A percentile compares a stretch with the other conserved stretches of the same genome.
These are phyloP conservation scores for Closterium sp. DNA, from an alignment of 139 green algal genomes.

Conservation along the genomic window DNA sequence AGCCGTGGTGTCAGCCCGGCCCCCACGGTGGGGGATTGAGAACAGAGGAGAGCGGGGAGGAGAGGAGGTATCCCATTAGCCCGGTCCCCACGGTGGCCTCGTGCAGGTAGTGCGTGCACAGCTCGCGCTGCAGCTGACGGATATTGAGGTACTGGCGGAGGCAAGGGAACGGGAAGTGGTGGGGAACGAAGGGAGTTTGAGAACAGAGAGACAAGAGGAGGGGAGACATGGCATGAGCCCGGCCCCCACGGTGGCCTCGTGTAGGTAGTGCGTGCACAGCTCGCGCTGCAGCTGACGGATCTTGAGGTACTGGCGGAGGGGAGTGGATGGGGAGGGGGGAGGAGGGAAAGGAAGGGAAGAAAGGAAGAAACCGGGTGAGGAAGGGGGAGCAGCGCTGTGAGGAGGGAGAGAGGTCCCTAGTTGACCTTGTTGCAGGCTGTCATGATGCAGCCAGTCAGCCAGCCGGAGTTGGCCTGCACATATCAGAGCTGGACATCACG, in stretches of 20 bases:
- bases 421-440: neutral
- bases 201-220: neutral
- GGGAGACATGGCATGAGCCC: conserved; percentile 60
- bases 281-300: conserved; percentile 59
- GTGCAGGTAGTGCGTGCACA: conserved; percentile 96
- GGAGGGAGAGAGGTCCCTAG: neutral
- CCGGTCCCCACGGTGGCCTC: conserved; percentile 89
- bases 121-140: conserved; percentile 75
- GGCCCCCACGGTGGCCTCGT: conserved; percentile 89
- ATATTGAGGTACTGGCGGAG: conserved; percentile 71
- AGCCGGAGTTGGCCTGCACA: neutral
- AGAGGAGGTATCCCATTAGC: conserved; percentile 46
- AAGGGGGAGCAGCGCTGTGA: neutral
- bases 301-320: conserved; percentile 63
- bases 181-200: too few relatives aligned
- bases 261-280: conserved; percentile 95
- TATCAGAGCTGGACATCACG: neutral
- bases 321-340: too few relatives aligned
- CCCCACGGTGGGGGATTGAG: too few relatives aligned
- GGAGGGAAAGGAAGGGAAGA: too few relatives aligned
- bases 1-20: too few relatives aligned
- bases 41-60: too few relatives aligned
- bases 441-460: too few relatives aligned
- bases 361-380: too few relatives aligned
- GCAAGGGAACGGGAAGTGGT: neutral